phyloP scores from a whole-genome alignment of 768 basidiomycete genomes.

The Tricholoma terreum region DNA sequence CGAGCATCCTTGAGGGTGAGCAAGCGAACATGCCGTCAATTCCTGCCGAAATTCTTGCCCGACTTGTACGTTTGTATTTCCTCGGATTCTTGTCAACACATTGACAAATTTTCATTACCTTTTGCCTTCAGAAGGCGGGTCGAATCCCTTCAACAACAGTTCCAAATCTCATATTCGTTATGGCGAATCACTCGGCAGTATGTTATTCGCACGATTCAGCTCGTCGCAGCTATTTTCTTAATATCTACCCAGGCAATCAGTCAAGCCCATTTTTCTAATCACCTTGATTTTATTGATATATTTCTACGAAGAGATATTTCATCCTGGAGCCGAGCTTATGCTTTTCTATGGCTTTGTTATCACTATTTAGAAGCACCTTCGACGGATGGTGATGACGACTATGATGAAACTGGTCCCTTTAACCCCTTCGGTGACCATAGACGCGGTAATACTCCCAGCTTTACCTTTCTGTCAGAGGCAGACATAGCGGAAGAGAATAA shows the following conservation, averaged over 20 bases:
- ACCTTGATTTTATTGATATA: slow-evolving; percentile 74
- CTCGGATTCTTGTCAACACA: neutral
- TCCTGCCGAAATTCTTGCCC: slow-evolving; percentile 54
- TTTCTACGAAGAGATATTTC: slow-evolving; percentile 74
- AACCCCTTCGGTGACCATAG: slow-evolving; percentile 63
- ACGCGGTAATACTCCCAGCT: slow-evolving; percentile 33
- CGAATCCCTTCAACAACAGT: slow-evolving; percentile 66
- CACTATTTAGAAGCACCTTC: slow-evolving; percentile 62
- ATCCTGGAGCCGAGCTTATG: slow-evolving; percentile 69
- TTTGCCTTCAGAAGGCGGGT: slow-evolving; percentile 36
- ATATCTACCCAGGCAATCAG: slow-evolving; percentile 54
- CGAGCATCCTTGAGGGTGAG: slow-evolving; percentile 46
- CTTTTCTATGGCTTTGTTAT: slow-evolving; percentile 85
- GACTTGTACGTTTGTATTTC: slow-evolving; percentile 40
- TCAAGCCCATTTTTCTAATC: slow-evolving; percentile 66
- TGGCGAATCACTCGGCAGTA: slow-evolving; percentile 58
- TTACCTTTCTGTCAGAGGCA: slow-evolving; percentile 37
- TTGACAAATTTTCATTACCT: slow-evolving; percentile 5
- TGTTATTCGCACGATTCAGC: slow-evolving; percentile 20
- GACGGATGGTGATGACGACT: slow-evolving; percentile 33
- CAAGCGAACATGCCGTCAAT: slow-evolving; percentile 47
- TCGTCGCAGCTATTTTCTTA: slow-evolving; percentile 3
- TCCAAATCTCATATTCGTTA: slow-evolving; percentile 66
- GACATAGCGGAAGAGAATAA: slow-evolving; percentile 44
- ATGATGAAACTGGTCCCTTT: slow-evolving; percentile 31